phyloP scores from a whole-genome alignment of 192 early-diverging fungal genomes.

The Coemansia sp. region DNA sequence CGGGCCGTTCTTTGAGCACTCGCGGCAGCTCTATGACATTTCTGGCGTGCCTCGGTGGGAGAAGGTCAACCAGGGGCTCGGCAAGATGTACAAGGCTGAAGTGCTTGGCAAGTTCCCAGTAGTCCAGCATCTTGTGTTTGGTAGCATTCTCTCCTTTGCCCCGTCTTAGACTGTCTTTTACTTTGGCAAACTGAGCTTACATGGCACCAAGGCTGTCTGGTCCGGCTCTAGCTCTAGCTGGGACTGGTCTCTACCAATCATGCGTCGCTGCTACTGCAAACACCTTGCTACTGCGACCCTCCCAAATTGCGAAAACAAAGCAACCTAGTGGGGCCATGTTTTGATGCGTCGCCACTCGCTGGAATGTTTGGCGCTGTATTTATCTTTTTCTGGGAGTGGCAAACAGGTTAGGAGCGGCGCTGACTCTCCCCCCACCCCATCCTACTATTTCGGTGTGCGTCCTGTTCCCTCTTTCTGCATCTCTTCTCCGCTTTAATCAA shows the following conservation, averaged over 20 bases:
- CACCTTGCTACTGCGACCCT: neutral
- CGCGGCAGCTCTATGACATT: constrained; percentile 76
- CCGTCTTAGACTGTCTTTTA: neutral
- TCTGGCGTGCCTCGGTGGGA: constrained; percentile 68
- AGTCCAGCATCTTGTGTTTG: constrained; percentile 79
- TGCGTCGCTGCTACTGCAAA: neutral
- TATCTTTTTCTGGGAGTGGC: neutral
- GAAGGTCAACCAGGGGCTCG: constrained; percentile 72
- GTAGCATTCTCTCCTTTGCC: constrained; percentile 53
- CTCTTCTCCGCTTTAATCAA: constrained; percentile 14
- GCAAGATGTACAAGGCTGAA: constrained; percentile 75
- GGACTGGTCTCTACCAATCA: neutral
- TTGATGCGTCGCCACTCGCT: neutral
- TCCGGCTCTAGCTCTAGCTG: neutral
- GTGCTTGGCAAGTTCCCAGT: constrained; percentile 75
- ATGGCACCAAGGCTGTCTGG: neutral
- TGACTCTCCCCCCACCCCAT: neutral
- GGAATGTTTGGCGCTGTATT: neutral
- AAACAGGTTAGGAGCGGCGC: neutral
- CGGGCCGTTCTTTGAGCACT: constrained; percentile 76
- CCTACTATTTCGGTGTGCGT: neutral
- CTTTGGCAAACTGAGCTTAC: neutral
- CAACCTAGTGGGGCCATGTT: neutral
- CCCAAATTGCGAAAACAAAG: neutral
- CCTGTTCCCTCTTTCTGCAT: constrained; percentile 2